Evolutionary conservation across 495 filamentous ascomycete genomes (phyloP), one percentile per base, ranked within the genome.

Genomic region (Aspergillus coremiiformis): DNA sequence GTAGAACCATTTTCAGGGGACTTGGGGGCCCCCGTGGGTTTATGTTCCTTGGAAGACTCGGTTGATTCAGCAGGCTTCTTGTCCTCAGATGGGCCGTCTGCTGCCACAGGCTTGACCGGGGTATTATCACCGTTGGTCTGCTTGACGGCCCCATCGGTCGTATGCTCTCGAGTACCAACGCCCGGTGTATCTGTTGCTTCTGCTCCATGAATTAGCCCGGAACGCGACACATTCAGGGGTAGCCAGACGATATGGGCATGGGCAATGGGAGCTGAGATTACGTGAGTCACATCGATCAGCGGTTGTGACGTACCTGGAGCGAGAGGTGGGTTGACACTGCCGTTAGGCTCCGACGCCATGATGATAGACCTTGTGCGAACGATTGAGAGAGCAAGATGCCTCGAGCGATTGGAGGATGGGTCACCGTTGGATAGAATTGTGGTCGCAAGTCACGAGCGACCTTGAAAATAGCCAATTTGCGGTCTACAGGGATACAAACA

Each of bases 301-400:
- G 15, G n/a, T 9, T 12, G 39, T 11, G 30, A 56, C 58, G 33
- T 66, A 70, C 69, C 65, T 44, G 59, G 27, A 45, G 47, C 44
- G 20, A 52, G 17, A 49, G 58, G 21, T 30, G 57, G 22, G 45
- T 35, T 55, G 12, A 56, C 41, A 44, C 29, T 39, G 26, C 37
- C 43, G 19, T 42, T 52, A 22, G 50, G 52, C 54, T 61, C 59
- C 41, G 56, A 61, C 41, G 66, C 57, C 67, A 70, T 70, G 52
- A 41, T 46, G 44, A 14, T 17, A 39, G 43, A 33, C 35, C 17
- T 15, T 27, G 43, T 17, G 37, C 15, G 27, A 12, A 33, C 20
- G 39, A 43, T 26, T 1, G 17, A 6, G 1, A 21, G 6, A 30
- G 12, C n/a, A 14, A 37, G 49, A 33, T 7, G 22, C 17, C 47